Base-by-base conservation (phyloP, 2,329 filamentous ascomycete genomes). In the Teratosphaeria nubilosa region DNA sequence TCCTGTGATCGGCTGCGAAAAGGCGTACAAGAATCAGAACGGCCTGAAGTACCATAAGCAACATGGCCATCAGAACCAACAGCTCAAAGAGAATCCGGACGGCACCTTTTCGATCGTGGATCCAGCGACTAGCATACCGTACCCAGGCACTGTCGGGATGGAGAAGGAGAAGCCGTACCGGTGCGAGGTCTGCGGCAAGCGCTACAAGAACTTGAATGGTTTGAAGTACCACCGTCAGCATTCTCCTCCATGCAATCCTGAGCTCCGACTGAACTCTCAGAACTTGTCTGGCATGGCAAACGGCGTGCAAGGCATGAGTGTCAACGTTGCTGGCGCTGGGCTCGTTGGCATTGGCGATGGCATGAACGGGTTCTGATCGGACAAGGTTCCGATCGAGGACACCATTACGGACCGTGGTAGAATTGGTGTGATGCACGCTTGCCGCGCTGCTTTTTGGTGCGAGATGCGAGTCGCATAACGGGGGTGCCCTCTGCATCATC, bases 21-120 rank as follows among this genome's bases (percentile, higher is more conserved):
- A 99, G 79, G 92, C 94, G 0, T 99, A 99, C 78, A 99, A 99
- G 81, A 99, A 99, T 73, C 94, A 97, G 73, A 99, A 99, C 66
- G 94, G 94, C 54, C 80, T 99, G 58, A 99, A 97, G 83, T 99
- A 90, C 68, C 85, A 87, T 75, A 87, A 87, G 76, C 66, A 85
- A 74, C 94, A 99, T 68, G 94, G 94, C 20, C 94, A 99, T 73
- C 91, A 95, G 69, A 97, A 92, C 62, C 94, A 99, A 72, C 90
- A 96, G 72, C 81, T 99, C 60, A 91, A 96, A 70, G 91, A 96
- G 73, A 99, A 99, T 68, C 88, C 89, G 16, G 94, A 99, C 69
- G 94, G 94, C 55, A 96, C 94, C 1, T 97, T 96, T 72, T 97
- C 92, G 0, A 99, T 99, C 65, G 92, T 99, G 55, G 95, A 99